Evolutionary conservation across 2,329 filamentous ascomycete genomes (phyloP).

Genomic region (Fusarium mundagurra): DNA sequence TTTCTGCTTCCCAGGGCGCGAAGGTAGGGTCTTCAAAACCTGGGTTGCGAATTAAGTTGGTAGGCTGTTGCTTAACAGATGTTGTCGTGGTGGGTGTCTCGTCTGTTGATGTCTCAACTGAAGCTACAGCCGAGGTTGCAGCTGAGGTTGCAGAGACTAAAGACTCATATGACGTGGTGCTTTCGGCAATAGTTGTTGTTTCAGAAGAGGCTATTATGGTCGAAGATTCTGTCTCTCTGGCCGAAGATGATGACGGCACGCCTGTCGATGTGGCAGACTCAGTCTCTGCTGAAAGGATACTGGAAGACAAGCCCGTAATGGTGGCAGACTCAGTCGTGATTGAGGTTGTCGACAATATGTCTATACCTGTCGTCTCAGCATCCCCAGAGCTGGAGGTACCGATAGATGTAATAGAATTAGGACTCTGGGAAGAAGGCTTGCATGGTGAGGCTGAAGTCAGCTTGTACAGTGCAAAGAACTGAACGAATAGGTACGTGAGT

Average conservation of each 20-base stretch:
- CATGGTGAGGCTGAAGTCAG: background rate
- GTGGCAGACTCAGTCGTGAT: background rate
- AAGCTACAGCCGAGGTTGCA: background rate
- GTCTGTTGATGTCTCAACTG: fast-evolving
- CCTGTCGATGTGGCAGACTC: background rate
- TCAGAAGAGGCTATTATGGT: background rate
- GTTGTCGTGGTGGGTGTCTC: background rate
- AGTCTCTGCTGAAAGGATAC: fast-evolving
- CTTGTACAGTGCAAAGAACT: background rate
- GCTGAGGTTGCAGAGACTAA: background rate
- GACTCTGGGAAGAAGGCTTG: background rate
- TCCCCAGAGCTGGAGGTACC: background rate
- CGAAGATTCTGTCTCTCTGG: background rate
- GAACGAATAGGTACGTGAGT: background rate
- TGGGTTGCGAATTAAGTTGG: background rate
- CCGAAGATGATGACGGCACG: background rate
- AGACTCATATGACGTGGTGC: background rate
- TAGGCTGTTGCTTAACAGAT: background rate
- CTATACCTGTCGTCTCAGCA: background rate
- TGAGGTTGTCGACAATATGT: background rate
- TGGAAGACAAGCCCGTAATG: no score
- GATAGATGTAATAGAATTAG: background rate
- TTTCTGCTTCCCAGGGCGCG: background rate
- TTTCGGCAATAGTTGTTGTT: background rate
- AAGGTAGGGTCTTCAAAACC: background rate